phyloP scores from a whole-genome alignment of 805 yeast species.

The Pichia rugopelliculosa region DNA sequence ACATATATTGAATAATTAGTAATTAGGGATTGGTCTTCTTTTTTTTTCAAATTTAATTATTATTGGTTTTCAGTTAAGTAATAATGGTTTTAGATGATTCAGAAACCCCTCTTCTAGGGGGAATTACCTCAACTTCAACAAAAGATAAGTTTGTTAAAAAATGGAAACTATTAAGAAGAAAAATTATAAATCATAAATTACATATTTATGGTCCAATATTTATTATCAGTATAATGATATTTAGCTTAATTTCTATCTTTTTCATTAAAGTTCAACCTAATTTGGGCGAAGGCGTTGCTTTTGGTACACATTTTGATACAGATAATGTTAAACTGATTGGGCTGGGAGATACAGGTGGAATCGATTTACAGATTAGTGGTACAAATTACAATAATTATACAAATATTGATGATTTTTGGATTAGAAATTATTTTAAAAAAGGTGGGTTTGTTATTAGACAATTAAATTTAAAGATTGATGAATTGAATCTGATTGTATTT shows the following conservation, averaged over 20 bases:
- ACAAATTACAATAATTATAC: conserved; percentile 26
- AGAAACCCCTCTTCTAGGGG: conserved; percentile 15
- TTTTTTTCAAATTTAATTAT: too few species aligned
- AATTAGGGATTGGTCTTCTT: background rate
- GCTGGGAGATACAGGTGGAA: conserved; percentile 26
- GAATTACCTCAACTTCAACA: background rate
- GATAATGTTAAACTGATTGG: conserved; percentile 26
- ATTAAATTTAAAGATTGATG: conserved; percentile 25
- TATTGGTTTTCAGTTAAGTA: too few species aligned
- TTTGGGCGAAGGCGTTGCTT: conserved; percentile 25
- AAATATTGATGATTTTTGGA: conserved; percentile 23
- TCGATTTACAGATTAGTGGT: conserved; percentile 29
- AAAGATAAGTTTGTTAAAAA: background rate
- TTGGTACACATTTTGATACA: conserved; percentile 28
- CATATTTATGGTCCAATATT: conserved; percentile 24
- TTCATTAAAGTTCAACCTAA: conserved; percentile 19
- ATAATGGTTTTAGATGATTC: background rate
- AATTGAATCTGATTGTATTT: conserved; percentile 24
- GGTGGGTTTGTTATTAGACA: conserved; percentile 28
- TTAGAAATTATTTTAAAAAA: conserved; percentile 21
- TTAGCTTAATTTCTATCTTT: conserved; percentile 11
- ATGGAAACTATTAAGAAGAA: background rate
- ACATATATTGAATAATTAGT: too few species aligned
- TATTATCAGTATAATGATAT: conserved; percentile 10
- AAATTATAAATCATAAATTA: conserved; percentile 10